phyloP scores from a whole-genome alignment of 768 basidiomycete species.

The Hericium alpestre region DNA sequence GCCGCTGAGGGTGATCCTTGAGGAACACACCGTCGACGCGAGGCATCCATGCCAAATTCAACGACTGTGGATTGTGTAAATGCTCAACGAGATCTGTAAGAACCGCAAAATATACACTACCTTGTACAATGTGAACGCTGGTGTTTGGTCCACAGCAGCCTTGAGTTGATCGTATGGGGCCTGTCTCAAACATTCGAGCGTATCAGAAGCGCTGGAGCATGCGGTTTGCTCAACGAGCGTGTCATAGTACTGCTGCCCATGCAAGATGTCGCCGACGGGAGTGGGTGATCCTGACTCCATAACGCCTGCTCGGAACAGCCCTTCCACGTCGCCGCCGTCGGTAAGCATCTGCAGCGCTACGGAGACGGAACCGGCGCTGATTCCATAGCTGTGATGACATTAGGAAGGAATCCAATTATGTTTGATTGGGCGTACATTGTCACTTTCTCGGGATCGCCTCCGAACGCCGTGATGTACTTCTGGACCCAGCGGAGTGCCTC shows the following conservation, averaged over 20 bases:
- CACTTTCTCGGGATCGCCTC: conserved; percentile 25
- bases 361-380: conserved; percentile 26
- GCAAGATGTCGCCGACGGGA: conserved; percentile 1
- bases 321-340: conserved; percentile 8
- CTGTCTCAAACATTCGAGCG: conserved; percentile 5
- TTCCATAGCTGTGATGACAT: conserved; percentile 15
- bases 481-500: conserved; percentile 29
- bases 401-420: not conserved
- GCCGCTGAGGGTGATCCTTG: conserved; percentile 2
- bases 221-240: not conserved
- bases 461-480: conserved; percentile 27
- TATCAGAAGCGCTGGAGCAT: not conserved
- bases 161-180: not conserved
- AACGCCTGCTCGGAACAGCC: conserved; percentile 10
- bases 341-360: conserved; percentile 17
- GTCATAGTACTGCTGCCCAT: conserved; percentile 11
- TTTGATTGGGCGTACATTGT: conserved; percentile 7
- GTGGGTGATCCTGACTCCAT: conserved; percentile 14
- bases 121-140: not conserved
- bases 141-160: not conserved
- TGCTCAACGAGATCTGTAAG: not conserved
- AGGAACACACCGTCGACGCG: conserved; percentile 11
- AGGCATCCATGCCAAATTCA: conserved; percentile 5
- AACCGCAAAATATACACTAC: not conserved
- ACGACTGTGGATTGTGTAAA: not conserved